Conservation (phyloP, 306 rosid genomes). For the Acmispon strigosus region DNA sequence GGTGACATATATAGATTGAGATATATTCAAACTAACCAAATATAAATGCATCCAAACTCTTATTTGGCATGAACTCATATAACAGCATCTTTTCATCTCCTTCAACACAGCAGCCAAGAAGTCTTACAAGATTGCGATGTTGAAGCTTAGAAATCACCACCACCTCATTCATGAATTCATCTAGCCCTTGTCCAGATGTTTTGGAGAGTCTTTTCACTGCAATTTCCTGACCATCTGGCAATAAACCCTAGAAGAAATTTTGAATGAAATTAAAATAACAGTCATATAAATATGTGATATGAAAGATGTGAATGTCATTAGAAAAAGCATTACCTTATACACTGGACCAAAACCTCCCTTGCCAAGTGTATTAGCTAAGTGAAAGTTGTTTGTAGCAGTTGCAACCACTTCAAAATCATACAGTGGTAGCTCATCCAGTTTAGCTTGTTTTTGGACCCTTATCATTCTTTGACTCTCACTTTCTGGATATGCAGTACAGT, state of each 20-base stretch:
- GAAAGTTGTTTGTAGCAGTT: slow-evolving; percentile 38
- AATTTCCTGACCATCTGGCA: slow-evolving; percentile 35
- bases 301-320: too few species aligned
- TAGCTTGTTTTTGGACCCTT: slow-evolving; percentile 6
- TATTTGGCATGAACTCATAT: slow-evolving; percentile 48
- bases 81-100: slow-evolving; percentile 38
- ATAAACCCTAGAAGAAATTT: slow-evolving; percentile 8
- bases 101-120: slow-evolving; percentile 39
- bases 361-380: slow-evolving; percentile 11
- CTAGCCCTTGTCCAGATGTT: slow-evolving; percentile 40
- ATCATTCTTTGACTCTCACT: slow-evolving; percentile 1
- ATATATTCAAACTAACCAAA: slow-evolving; percentile 28
- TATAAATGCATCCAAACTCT: slow-evolving; percentile 31
- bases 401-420: slow-evolving; percentile 28
- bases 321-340: slow-evolving; percentile 33
- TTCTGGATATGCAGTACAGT: background rate
- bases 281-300: background rate
- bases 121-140: slow-evolving; percentile 45
- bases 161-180: slow-evolving; percentile 45
- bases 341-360: slow-evolving; percentile 36
- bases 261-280: background rate
- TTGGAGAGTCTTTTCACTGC: slow-evolving; percentile 39
- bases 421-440: slow-evolving; percentile 36
- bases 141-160: slow-evolving; percentile 41
- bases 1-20: background rate